Evolutionary conservation across 805 yeast genomes (phyloP).

Genomic region (Komagataella mondaviorum): DNA sequence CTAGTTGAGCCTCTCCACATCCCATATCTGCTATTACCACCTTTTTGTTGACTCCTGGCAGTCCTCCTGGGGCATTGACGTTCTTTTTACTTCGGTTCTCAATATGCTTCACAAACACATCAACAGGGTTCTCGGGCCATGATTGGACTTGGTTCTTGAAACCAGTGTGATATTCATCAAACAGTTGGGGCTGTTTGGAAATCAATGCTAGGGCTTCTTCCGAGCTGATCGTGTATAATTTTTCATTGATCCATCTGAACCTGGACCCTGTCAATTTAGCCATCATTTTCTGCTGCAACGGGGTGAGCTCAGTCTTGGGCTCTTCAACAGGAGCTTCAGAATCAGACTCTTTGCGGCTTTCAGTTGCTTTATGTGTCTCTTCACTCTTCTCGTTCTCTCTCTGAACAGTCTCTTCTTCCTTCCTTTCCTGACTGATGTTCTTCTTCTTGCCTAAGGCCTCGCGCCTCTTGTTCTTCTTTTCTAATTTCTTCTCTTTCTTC

Average conservation of each 20-base stretch:
- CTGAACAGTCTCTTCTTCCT: constrained; percentile 4
- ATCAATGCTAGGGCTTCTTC: constrained; percentile 63
- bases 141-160: constrained; percentile 88
- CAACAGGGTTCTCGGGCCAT: constrained; percentile 99
- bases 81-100: constrained; percentile 41
- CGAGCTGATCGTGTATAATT: constrained; percentile 79
- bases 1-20: constrained; percentile 92
- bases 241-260: constrained; percentile 97
- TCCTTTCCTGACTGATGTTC: constrained; percentile 8
- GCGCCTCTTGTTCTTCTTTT: constrained; percentile 12
- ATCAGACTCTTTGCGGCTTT: constrained; percentile 4
- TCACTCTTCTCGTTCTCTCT: constrained; percentile 5
- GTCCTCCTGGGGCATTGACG: constrained; percentile 90
- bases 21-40: constrained; percentile 97
- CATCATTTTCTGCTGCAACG: constrained; percentile 91
- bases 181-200: constrained; percentile 70
- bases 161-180: constrained; percentile 92
- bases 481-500: constrained; percentile 14
- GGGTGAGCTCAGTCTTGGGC: constrained; percentile 37
- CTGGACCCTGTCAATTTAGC: constrained; percentile 89
- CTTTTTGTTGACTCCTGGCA: constrained; percentile 55
- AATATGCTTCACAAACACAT: constrained; percentile 67
- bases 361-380: constrained; percentile 2
- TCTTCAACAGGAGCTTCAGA: not conserved
- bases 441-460: constrained; percentile 5